Conservation (phyloP, 768 basidiomycete species). For the Pleurotus ostreatus region DNA sequence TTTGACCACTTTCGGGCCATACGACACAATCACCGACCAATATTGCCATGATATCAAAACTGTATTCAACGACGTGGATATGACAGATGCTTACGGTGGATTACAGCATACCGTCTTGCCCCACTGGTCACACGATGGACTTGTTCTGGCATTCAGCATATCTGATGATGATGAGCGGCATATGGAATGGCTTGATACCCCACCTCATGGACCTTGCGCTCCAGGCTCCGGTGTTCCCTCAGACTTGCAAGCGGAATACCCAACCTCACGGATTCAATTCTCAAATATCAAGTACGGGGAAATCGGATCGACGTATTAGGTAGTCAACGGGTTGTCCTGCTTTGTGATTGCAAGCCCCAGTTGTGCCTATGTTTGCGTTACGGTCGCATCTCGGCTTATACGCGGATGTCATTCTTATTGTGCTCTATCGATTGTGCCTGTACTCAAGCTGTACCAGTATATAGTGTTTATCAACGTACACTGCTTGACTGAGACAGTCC, state of each 20-base stretch:
- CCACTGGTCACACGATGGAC: conserved; percentile 15
- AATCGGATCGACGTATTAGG: conserved; percentile 20
- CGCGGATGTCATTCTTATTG: too few species aligned
- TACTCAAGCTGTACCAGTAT: too few species aligned
- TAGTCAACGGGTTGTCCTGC: too few species aligned
- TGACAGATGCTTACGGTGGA: conserved; percentile 26
- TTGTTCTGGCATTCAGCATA: conserved; percentile 33
- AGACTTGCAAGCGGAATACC: conserved; percentile 26
- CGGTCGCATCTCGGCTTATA: too few species aligned
- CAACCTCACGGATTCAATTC: conserved; percentile 29
- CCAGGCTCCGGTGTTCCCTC: conserved; percentile 32
- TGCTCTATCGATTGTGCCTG: too few species aligned
- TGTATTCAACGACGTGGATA: conserved; percentile 24
- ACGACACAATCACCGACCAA: conserved; percentile 32
- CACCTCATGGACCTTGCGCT: conserved; percentile 27
- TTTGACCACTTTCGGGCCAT: conserved; percentile 13
- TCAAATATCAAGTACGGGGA: conserved; percentile 38
- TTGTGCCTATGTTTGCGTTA: too few species aligned
- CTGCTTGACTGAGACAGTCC: too few species aligned
- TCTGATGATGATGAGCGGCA: conserved; percentile 30
- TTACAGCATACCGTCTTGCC: too few species aligned
- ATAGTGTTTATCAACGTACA: too few species aligned
- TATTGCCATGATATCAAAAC: conserved; percentile 29
- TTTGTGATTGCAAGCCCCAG: too few species aligned
- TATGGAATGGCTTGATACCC: too few species aligned